These are phyloP conservation scores for Chara braunii DNA, from an alignment of 139 green algal species.

Conservation along the genomic window DNA sequence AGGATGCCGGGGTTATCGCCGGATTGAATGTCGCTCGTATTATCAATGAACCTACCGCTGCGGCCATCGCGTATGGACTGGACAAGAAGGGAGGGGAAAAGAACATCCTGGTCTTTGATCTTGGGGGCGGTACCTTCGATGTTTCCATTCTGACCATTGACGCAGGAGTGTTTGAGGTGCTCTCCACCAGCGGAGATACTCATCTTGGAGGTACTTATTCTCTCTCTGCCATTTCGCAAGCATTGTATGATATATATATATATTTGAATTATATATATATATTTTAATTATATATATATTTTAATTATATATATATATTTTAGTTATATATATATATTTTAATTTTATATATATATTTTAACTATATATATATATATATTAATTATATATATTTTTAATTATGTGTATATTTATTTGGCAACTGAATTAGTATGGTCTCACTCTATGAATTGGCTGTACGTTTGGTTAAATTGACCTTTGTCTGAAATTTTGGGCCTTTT, in stretches of 20 bases:
- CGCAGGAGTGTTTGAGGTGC: slow-evolving; percentile 92
- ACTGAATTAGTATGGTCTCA: too few species aligned
- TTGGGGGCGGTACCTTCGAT: slow-evolving; percentile 98
- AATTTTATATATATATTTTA: not conserved
- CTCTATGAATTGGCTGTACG: too few species aligned
- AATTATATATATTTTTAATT: too few species aligned
- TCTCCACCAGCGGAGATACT: slow-evolving; percentile 91
- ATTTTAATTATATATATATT: not conserved
- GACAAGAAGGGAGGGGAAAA: slow-evolving; percentile 80
- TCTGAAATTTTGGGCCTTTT: too few species aligned
- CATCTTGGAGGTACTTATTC: slow-evolving; percentile 68
- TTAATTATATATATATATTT: not conserved
- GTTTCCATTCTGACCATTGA: slow-evolving; percentile 98
- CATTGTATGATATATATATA: slow-evolving; percentile 20
- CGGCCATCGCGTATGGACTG: slow-evolving; percentile 92
- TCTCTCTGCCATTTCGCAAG: too few species aligned
- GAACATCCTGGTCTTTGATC: slow-evolving; percentile 98
- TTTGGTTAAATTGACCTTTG: too few species aligned
- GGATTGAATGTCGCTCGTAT: slow-evolving; percentile 87
- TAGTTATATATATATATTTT: not conserved
- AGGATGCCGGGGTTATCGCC: slow-evolving; percentile 77
- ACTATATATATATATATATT: too few species aligned
- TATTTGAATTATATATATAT: slow-evolving; percentile 2
- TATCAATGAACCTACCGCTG: slow-evolving; percentile 96
- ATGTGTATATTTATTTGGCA: too few species aligned